phyloP scores from a whole-genome alignment of 1,284 basidiomycete species.

The Xerocomus minutiporus region DNA sequence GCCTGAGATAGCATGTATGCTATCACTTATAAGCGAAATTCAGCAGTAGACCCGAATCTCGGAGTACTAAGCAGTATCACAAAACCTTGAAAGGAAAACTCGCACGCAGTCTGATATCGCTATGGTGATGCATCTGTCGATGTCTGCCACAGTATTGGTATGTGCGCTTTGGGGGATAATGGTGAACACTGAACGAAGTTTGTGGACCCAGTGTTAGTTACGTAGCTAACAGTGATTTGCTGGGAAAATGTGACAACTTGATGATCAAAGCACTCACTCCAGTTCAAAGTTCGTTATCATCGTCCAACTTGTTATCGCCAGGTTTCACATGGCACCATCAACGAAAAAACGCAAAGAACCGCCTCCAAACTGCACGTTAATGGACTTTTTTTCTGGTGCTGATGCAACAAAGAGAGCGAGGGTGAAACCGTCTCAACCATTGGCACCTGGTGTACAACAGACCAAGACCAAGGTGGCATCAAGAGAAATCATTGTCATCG shows the following conservation, averaged over 20 bases:
- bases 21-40: neutral
- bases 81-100: too few species aligned
- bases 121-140: too few species aligned
- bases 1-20: neutral
- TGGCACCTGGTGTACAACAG: slow-evolving; percentile 1
- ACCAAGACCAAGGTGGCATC: slow-evolving; percentile 9
- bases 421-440: slow-evolving; percentile 6
- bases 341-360: slow-evolving; percentile 42
- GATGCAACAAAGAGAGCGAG: slow-evolving; percentile 23
- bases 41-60: neutral
- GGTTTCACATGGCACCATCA: slow-evolving; percentile 26
- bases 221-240: too few species aligned
- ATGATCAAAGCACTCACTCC: too few species aligned
- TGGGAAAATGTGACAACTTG: too few species aligned
- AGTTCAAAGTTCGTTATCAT: too few species aligned
- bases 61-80: neutral
- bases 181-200: too few species aligned
- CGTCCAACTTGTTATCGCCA: too few species aligned
- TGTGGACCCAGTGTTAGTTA: too few species aligned
- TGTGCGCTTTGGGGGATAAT: too few species aligned
- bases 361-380: slow-evolving; percentile 40
- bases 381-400: slow-evolving; percentile 47
- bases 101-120: too few species aligned
- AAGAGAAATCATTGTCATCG: slow-evolving; percentile 52
- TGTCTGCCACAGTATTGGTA: too few species aligned